Percentiles rank a stretch among this genome's conserved stretches.
phyloP scores from a whole-genome alignment of 495 filamentous ascomycete species.

The Xylaria telfairii region DNA sequence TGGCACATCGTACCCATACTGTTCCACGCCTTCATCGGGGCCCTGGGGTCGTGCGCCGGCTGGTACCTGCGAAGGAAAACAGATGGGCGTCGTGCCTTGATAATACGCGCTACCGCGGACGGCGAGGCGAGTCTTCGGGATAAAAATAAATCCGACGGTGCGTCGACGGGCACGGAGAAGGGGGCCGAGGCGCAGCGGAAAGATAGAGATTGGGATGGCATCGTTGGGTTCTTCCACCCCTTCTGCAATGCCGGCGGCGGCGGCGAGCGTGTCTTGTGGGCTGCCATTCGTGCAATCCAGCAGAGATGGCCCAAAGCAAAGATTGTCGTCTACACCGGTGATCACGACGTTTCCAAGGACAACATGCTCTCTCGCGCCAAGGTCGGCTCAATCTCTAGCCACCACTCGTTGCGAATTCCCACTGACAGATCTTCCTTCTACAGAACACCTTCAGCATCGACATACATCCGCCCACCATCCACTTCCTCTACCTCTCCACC shows the following conservation, averaged over 20 bases:
- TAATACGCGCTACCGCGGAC: slow-evolving; percentile 3
- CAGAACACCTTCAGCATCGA: slow-evolving; percentile 91
- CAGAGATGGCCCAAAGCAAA: slow-evolving; percentile 85
- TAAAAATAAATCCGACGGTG: slow-evolving; percentile 37
- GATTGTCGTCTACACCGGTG: slow-evolving; percentile 92
- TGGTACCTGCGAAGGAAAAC: slow-evolving; percentile 58
- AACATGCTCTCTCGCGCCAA: slow-evolving; percentile 79
- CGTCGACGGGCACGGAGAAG: slow-evolving; percentile 72
- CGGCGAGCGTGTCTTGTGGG: slow-evolving; percentile 96
- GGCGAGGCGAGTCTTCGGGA: slow-evolving; percentile 57
- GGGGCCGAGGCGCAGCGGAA: slow-evolving; percentile 67
- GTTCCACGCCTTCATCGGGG: slow-evolving; percentile 44
- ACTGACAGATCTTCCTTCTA: not conserved
- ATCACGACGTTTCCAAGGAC: slow-evolving; percentile 82
- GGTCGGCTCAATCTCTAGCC: slow-evolving; percentile 46
- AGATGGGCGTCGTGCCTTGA: slow-evolving; percentile 3
- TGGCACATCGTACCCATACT: slow-evolving; percentile 42
- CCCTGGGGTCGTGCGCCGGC: slow-evolving; percentile 59
- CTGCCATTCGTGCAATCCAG: slow-evolving; percentile 90
- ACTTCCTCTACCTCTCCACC: slow-evolving; percentile 88
- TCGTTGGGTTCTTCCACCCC: slow-evolving; percentile 96
- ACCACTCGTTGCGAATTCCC: not conserved
- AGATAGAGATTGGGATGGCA: slow-evolving; percentile 72
- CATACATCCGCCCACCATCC: slow-evolving; percentile 80
- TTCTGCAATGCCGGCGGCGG: slow-evolving; percentile 98